phyloP scores from a whole-genome alignment of 1,139 yeast genomes.

The Saccharomyces uvarum region DNA sequence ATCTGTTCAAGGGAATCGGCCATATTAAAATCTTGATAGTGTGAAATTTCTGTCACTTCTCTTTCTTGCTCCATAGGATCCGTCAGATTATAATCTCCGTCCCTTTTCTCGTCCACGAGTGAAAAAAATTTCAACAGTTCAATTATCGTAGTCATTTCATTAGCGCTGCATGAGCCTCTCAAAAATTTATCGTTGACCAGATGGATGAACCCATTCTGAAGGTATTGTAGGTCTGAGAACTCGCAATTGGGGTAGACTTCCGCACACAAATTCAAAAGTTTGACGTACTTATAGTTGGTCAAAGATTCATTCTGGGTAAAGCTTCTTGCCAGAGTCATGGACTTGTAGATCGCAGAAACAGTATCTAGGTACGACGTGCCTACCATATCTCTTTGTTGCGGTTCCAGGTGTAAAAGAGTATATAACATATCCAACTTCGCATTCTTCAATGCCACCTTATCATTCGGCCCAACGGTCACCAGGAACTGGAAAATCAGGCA shows the following conservation, averaged over 20 bases:
- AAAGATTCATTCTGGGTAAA: conserved; percentile 10
- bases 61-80: conserved; percentile 1
- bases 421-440: conserved; percentile 22
- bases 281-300: conserved; percentile 15
- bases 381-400: conserved; percentile 15
- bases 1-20: conserved; percentile 10
- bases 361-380: conserved; percentile 12
- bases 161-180: neutral
- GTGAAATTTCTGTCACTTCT: conserved; percentile 1
- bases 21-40: neutral
- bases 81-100: neutral
- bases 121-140: conserved; percentile 13
- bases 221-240: conserved; percentile 10
- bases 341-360: conserved; percentile 12
- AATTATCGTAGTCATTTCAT: conserved; percentile 5
- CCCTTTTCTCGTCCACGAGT: conserved; percentile 1
- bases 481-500: conserved; percentile 11
- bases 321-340: conserved; percentile 10
- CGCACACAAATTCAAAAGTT: conserved; percentile 17
- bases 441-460: conserved; percentile 6
- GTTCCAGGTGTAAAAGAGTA: conserved; percentile 20
- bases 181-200: conserved; percentile 4
- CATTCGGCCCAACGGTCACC: conserved; percentile 9
- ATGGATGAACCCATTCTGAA: conserved; percentile 8
- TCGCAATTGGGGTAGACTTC: conserved; percentile 10